Base-by-base conservation (phyloP, 257 asterid species). In the Nemophila menziesii region DNA sequence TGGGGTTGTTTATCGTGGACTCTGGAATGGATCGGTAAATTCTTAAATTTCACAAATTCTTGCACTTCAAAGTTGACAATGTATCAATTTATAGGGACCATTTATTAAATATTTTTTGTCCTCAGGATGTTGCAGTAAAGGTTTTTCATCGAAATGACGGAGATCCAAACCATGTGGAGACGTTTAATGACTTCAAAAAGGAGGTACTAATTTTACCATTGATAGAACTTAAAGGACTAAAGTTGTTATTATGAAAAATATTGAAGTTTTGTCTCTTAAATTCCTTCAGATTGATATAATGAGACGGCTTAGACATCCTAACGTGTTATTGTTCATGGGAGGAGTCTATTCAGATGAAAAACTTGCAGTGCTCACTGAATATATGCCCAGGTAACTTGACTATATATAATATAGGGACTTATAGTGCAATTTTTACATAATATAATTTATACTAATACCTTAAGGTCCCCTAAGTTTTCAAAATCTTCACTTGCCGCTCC, bases 101-200 rank as follows among this genome's bases (percentile, higher is more conserved):
- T 19, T 43, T 41, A 48, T 59, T 20, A 22, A 10, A 20, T 24
- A 27, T 46, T 7, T 5, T 49, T 16, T 54, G 52, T 46, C 49
- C n/a, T 29, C 56, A 82, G 94, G 94, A 79, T 64, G 85, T 82
- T 34, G 94, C 92, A 11, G 84, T 82, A 18, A 82, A 82, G 76
- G 82, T 78, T 42, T 82, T 66, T 60, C 44, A 16, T 24, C 84
- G 85, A 49, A 66, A 57, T 51, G 77, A 57, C 22, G 87, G 85
- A 46, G 64, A 57, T 51, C 82, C 55, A 48, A 75, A 55, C 57
- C 56, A 52, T 0, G 76, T 71, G 49, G 66, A 59, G 39, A 66
- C 79, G 40, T 62, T 75, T 50, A 33, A 49, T 0, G 78, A 75
- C 59, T 73, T 70, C 66, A 68, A 49, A 56, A 75, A 73, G 57